Evolutionary conservation across 2,329 filamentous ascomycete genomes (phyloP).

Genomic region (Phaeosphaeriaceae sp.): DNA sequence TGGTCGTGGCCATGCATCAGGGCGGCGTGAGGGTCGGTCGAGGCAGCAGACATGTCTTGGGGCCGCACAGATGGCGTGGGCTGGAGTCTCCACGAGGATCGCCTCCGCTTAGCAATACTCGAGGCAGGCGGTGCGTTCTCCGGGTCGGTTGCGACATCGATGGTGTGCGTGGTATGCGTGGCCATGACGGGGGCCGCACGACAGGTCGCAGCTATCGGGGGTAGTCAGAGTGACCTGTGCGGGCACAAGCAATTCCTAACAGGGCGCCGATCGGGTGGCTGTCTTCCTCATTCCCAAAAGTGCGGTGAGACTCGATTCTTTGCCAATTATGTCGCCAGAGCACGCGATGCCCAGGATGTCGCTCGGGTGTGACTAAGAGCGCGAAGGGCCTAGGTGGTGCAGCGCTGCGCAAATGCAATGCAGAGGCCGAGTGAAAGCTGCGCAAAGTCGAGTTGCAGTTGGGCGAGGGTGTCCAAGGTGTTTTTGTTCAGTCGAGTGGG

Average conservation of each 20-base stretch:
- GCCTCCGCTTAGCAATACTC: constrained; percentile 25
- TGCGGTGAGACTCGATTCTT: constrained; percentile 4
- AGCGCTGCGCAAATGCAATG: neutral
- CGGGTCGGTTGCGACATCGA: constrained; percentile 37
- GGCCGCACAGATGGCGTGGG: constrained; percentile 5
- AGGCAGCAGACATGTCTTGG: constrained; percentile 16
- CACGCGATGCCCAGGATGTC: constrained; percentile 1
- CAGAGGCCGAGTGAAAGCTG: neutral
- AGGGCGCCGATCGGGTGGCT: constrained; percentile 1
- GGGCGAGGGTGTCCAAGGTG: neutral
- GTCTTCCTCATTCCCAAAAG: neutral
- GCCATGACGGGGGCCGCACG: neutral
- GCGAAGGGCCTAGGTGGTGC: neutral
- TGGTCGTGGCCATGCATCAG: constrained; percentile 48
- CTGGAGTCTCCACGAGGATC: constrained; percentile 39
- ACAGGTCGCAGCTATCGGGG: neutral
- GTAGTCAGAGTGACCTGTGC: neutral
- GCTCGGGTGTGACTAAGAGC: neutral
- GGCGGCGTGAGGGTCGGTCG: constrained; percentile 40
- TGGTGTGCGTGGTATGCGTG: constrained; percentile 17
- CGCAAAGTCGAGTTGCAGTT: neutral
- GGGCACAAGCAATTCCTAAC: neutral
- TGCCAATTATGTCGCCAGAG: constrained; percentile 2
- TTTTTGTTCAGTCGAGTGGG: neutral
- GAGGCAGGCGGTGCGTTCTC: constrained; percentile 18